A percentile compares a stretch with the other conserved stretches of the same genome.
Conservation (phyloP, 306 rosid species). For the Begonia peltatifolia region DNA sequence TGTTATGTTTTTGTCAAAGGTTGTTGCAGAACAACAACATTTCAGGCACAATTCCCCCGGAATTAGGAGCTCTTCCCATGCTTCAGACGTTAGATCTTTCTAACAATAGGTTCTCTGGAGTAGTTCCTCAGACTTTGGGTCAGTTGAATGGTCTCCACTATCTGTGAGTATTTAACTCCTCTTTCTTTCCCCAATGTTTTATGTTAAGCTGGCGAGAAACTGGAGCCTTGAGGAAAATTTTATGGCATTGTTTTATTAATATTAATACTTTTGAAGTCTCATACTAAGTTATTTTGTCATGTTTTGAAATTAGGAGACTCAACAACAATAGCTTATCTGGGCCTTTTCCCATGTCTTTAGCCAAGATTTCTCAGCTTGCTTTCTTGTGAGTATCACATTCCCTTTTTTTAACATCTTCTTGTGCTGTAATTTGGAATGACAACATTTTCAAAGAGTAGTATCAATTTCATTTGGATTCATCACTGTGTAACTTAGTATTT, state of each 20-base stretch:
- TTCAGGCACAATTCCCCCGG: conserved; percentile 64
- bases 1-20: conserved; percentile 21
- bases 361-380: conserved; percentile 74
- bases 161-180: conserved; percentile 33
- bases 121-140: conserved; percentile 45
- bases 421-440: conserved; percentile 9
- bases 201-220: conserved; percentile 8
- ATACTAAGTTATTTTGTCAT: conserved; percentile 20
- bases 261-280: not conserved
- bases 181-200: conserved; percentile 1
- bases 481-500: no score
- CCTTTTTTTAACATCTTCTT: conserved; percentile 4
- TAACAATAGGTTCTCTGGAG: conserved; percentile 54
- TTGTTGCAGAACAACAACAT: conserved; percentile 81
- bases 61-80: conserved; percentile 52
- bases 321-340: conserved; percentile 93
- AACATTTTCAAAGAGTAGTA: no score
- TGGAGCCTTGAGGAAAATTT: conserved; percentile 15
- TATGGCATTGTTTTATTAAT: not conserved
- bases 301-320: conserved; percentile 61
- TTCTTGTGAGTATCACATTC: conserved; percentile 81
- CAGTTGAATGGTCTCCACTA: conserved; percentile 57
- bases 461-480: no score
- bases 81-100: conserved; percentile 91
- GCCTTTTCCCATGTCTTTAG: conserved; percentile 58